phyloP scores from a whole-genome alignment of 257 asterid species.

The Linaria vulgaris region DNA sequence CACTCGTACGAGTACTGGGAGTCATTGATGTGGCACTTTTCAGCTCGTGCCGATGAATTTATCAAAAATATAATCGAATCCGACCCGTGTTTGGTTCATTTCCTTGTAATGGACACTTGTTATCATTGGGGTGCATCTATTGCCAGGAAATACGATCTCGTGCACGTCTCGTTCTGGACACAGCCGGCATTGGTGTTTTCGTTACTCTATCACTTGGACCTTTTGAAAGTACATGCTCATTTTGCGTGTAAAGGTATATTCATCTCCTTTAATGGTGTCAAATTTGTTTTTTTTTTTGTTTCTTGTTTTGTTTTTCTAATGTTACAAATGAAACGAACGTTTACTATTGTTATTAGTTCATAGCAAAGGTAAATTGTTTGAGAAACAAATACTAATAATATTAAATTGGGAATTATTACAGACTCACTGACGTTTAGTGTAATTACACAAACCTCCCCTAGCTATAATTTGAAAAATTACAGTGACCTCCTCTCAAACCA shows the following conservation, averaged over 20 bases:
- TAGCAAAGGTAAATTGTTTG: too few relatives aligned
- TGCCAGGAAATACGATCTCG: slow-evolving; percentile 40
- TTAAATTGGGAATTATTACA: too few relatives aligned
- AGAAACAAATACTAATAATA: too few relatives aligned
- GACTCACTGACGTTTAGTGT: too few relatives aligned
- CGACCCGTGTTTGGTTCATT: slow-evolving; percentile 23
- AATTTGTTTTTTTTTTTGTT: too few relatives aligned
- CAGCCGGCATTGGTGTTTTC: slow-evolving; percentile 36
- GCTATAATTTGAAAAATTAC: too few relatives aligned
- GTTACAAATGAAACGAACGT: too few relatives aligned
- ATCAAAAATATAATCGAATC: slow-evolving; percentile 21
- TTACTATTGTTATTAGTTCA: too few relatives aligned
- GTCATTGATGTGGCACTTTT: slow-evolving; percentile 19
- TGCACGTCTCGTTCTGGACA: slow-evolving; percentile 41
- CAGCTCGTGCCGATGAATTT: slow-evolving; percentile 33
- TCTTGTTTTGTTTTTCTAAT: too few relatives aligned
- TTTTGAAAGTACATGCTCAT: slow-evolving; percentile 36
- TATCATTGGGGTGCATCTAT: slow-evolving; percentile 34
- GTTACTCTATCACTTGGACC: slow-evolving; percentile 37
- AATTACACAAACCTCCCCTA: too few relatives aligned
- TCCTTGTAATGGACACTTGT: slow-evolving; percentile 44
- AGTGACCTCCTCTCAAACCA: too few relatives aligned
- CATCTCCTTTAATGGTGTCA: too few relatives aligned
- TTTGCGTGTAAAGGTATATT: slow-evolving; percentile 41
- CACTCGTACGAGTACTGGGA: slow-evolving; percentile 18